Evolutionary conservation across 805 yeast genomes (phyloP).

Genomic region (Wickerhamomyces chaumierensis): DNA sequence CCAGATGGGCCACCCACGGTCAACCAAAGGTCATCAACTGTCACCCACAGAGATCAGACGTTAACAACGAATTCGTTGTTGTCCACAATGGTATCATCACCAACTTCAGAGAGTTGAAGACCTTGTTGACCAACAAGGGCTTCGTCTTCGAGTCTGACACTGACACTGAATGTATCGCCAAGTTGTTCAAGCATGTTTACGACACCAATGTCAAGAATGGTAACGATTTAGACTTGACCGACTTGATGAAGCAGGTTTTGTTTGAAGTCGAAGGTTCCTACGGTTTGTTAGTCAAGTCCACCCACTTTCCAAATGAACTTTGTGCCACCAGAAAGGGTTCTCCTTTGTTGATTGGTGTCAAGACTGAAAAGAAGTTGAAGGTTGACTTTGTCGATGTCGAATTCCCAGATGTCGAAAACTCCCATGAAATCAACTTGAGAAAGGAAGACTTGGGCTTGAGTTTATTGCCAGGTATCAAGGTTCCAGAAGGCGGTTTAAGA

Average conservation of each 20-base stretch:
- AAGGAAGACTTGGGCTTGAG: slow-evolving; percentile 19
- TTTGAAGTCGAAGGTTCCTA: slow-evolving; percentile 95
- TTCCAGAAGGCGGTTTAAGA: slow-evolving; percentile 39
- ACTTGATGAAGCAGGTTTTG: slow-evolving; percentile 84
- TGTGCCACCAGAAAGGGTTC: slow-evolving; percentile 98
- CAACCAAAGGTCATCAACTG: slow-evolving; percentile 78
- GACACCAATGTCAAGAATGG: slow-evolving; percentile 67
- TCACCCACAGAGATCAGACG: slow-evolving; percentile 93
- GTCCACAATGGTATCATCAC: slow-evolving; percentile 99
- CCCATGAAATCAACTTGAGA: slow-evolving; percentile 17
- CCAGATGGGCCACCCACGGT: slow-evolving; percentile 99
- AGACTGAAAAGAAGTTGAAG: slow-evolving; percentile 87
- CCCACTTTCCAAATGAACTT: slow-evolving; percentile 90
- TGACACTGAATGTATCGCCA: slow-evolving; percentile 97
- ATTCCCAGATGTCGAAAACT: slow-evolving; percentile 46
- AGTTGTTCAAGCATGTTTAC: slow-evolving; percentile 82
- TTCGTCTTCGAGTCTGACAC: slow-evolving; percentile 82
- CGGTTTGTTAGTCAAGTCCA: slow-evolving; percentile 86
- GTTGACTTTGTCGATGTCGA: slow-evolving; percentile 98
- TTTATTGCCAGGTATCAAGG: slow-evolving; percentile 32
- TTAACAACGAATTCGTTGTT: slow-evolving; percentile 70
- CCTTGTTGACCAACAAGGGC: slow-evolving; percentile 72
- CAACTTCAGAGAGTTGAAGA: slow-evolving; percentile 83
- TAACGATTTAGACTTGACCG: slow-evolving; percentile 74
- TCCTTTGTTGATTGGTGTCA: slow-evolving; percentile 93